A percentile compares a stretch with the other conserved stretches of the same genome.
These are phyloP conservation scores for Trichophyton mentagrophytes DNA, from an alignment of 2,329 filamentous ascomycete species.

Conservation along the genomic window DNA sequence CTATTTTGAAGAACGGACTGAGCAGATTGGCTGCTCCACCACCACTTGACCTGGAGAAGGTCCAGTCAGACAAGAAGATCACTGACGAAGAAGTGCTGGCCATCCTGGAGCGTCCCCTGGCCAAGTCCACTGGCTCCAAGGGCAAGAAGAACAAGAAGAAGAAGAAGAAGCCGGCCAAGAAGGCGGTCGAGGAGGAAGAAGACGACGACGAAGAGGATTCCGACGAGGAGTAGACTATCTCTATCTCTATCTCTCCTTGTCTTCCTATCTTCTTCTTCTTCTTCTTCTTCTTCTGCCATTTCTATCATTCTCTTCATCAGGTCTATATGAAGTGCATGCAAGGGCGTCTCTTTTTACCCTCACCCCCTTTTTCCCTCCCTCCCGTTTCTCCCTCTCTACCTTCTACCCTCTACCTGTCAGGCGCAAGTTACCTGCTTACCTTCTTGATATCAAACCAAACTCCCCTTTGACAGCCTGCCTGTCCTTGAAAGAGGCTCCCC, in stretches of 20 bases:
- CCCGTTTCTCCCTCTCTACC: background rate
- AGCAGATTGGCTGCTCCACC: constrained; percentile 71
- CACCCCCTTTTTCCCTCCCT: background rate
- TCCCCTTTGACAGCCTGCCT: background rate
- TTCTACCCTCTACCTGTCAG: background rate
- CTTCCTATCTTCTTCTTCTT: background rate
- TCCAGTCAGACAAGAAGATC: constrained; percentile 96
- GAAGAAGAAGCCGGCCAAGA: constrained; percentile 41
- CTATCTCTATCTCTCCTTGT: background rate
- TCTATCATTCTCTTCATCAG: background rate
- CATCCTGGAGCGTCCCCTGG: constrained; percentile 78
- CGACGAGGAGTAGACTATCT: background rate
- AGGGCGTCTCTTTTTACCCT: background rate
- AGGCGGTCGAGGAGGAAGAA: constrained; percentile 28
- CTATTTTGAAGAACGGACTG: constrained; percentile 94
- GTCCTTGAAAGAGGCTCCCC: constrained; percentile 17
- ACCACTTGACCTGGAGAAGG: constrained; percentile 62
- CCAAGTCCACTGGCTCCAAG: constrained; percentile 50
- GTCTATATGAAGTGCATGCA: background rate
- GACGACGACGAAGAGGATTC: constrained; percentile 19
- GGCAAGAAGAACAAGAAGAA: constrained; percentile 90
- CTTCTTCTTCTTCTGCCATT: background rate
- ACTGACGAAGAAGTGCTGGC: constrained; percentile 88
- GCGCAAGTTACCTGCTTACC: background rate
- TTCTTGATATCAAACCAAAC: background rate